Evolutionary conservation across 768 basidiomycete species (phyloP).

Genomic region (Boletus eberwhitei): DNA sequence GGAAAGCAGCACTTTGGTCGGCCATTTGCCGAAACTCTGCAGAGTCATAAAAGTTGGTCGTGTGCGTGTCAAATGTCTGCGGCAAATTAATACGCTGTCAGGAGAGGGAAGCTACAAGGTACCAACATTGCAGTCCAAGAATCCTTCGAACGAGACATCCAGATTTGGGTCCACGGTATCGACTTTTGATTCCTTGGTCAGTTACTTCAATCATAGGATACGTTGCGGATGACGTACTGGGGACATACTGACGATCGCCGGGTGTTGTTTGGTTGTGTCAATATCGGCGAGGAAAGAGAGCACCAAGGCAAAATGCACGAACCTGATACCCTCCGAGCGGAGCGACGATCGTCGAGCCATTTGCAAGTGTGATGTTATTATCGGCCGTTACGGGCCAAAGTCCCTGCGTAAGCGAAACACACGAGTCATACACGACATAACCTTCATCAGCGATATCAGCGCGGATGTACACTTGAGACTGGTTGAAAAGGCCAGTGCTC

Average conservation of each 20-base stretch:
- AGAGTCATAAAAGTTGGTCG: slow-evolving; percentile 54
- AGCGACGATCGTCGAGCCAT: slow-evolving; percentile 54
- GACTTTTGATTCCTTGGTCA: slow-evolving; percentile 38
- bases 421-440: slow-evolving; percentile 63
- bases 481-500: slow-evolving; percentile 32
- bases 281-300: slow-evolving; percentile 10
- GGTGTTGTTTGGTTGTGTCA: background rate
- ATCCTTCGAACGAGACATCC: slow-evolving; percentile 66
- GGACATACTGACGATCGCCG: slow-evolving; percentile 33
- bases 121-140: slow-evolving; percentile 54
- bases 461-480: slow-evolving; percentile 43
- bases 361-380: slow-evolving; percentile 58
- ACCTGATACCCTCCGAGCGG: slow-evolving; percentile 67
- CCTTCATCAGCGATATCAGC: slow-evolving; percentile 72
- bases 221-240: slow-evolving; percentile 31
- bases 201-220: background rate
- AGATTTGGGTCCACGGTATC: slow-evolving; percentile 61
- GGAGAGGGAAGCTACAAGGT: background rate
- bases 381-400: slow-evolving; percentile 51
- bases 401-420: slow-evolving; percentile 66
- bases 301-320: slow-evolving; percentile 1
- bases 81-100: background rate
- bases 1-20: slow-evolving; percentile 44
- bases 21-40: slow-evolving; percentile 45
- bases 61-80: slow-evolving; percentile 49